Conservation (phyloP, 1,139 yeast species). For the Yamadazyma aaseri region DNA sequence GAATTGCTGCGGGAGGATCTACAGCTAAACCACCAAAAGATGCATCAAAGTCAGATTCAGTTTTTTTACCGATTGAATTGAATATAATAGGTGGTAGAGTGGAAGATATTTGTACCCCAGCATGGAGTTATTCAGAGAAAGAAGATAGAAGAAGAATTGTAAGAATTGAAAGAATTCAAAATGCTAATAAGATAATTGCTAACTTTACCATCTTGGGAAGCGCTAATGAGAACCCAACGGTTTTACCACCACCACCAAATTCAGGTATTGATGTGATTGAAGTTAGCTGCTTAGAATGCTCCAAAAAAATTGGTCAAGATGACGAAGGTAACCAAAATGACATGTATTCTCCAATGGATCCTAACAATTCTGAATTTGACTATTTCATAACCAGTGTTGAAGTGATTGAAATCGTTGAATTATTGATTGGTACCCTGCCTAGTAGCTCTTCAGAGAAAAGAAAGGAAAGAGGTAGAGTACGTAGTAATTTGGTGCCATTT, state of each 20-base stretch:
- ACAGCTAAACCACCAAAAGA: slow-evolving; percentile 55
- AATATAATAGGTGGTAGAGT: slow-evolving; percentile 43
- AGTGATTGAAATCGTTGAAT: slow-evolving; percentile 62
- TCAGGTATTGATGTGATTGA: slow-evolving; percentile 51
- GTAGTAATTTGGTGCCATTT: slow-evolving; percentile 66
- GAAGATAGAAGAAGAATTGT: slow-evolving; percentile 55
- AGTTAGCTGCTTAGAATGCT: slow-evolving; percentile 56
- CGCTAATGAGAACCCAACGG: slow-evolving; percentile 47
- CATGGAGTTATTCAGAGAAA: slow-evolving; percentile 48
- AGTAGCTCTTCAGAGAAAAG: slow-evolving; percentile 50
- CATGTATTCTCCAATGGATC: slow-evolving; percentile 21
- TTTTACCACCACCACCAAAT: slow-evolving; percentile 32
- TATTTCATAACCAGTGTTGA: slow-evolving; percentile 66
- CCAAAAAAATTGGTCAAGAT: slow-evolving; percentile 17
- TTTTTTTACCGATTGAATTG: slow-evolving; percentile 47
- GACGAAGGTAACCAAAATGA: slow-evolving; percentile 38
- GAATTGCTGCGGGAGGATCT: slow-evolving; percentile 59
- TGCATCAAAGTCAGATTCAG: slow-evolving; percentile 28
- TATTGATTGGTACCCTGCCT: slow-evolving; percentile 50
- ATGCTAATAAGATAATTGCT: slow-evolving; percentile 45
- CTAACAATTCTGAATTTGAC: slow-evolving; percentile 25
- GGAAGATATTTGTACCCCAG: slow-evolving; percentile 48
- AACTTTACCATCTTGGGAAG: slow-evolving; percentile 52
- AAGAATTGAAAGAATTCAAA: slow-evolving; percentile 54
- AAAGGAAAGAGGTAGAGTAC: slow-evolving; percentile 60